Conservation (phyloP, 73 alveolate genomes). For the Uronychia setigera region DNA sequence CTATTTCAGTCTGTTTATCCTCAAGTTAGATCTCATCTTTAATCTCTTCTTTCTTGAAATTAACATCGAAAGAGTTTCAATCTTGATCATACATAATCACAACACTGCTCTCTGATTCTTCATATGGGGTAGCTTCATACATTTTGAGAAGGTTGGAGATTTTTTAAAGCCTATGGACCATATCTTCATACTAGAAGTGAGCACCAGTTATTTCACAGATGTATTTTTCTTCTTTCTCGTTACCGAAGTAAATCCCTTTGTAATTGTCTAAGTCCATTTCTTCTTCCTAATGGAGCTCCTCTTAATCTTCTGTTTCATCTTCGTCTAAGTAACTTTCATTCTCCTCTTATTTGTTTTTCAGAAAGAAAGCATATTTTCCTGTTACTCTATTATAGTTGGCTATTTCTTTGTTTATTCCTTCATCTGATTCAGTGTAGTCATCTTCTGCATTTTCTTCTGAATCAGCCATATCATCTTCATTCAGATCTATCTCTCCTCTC, state of each 20-base stretch:
- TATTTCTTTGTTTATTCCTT: no score
- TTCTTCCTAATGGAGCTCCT: neutral
- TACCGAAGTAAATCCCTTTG: constrained; percentile 55
- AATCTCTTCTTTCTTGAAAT: neutral
- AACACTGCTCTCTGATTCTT: neutral
- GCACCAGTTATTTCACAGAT: constrained; percentile 61
- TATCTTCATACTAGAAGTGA: constrained; percentile 44
- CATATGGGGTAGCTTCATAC: neutral
- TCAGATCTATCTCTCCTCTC: no score
- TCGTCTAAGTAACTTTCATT: no score
- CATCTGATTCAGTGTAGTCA: no score
- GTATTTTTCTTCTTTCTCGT: constrained; percentile 44
- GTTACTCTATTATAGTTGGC: no score
- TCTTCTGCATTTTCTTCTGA: no score
- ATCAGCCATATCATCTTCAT: no score
- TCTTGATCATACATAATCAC: neutral
- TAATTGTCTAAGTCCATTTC: constrained; percentile 33
- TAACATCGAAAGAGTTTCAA: no score
- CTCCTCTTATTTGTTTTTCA: no score
- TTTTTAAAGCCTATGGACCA: constrained; percentile 28
- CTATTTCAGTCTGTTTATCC: neutral
- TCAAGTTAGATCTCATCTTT: neutral
- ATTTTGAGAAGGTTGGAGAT: no score
- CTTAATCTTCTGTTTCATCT: neutral
- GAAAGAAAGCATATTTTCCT: no score